Base-by-base conservation (phyloP, 129 eudicot genomes). In the Pittosporum tobira region DNA sequence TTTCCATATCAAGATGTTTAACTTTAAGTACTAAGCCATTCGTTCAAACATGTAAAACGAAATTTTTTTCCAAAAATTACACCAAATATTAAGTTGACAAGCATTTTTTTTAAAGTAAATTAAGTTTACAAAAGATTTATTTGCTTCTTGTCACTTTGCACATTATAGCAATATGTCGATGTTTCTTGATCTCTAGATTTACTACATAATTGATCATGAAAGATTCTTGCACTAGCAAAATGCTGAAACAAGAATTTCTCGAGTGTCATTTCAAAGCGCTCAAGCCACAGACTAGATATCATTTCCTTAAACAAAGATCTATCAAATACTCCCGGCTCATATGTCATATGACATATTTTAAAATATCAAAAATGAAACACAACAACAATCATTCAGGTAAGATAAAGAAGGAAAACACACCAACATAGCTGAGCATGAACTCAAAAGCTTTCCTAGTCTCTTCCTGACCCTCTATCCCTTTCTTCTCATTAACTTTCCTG, bases 401-500 rank as follows among this genome's bases (percentile, higher is more conserved):
- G 14, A 57, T 40, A 43, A 14, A 58, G 24, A 25, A 53, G 37
- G 67, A 64, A 49, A 73, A 69, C 95, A 57, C 40, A 87, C 96
- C 99, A 36, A 93, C 88, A 75, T 77, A 81, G 70, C 75, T 64
- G 14, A 93, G 78, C 96, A 87, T 93, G 72, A 93, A 93, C 44
- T 93, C 99, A 72, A 65, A 93, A 57, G 99, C 99, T 79, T 84
- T 93, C 59, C 86, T 82, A n/a, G 96, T 93, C 68, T 93, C 99
- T 72, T 84, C 96, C 64, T 81, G 91, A 68, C 96, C 96, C 69
- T 93, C 96, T 51, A 71, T 43, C 59, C 99, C 96, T 81, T 81
- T 93, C 88, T 84, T 93, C 30, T 93, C 99, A 77, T 93, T 93
- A n/a, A 70, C 82, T 65, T 84, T 93, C 70, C 94, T 81, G 34